Evolutionary conservation across 1,284 basidiomycete species (phyloP).

Genomic region (Cutaneotrichosporon curvatum): DNA sequence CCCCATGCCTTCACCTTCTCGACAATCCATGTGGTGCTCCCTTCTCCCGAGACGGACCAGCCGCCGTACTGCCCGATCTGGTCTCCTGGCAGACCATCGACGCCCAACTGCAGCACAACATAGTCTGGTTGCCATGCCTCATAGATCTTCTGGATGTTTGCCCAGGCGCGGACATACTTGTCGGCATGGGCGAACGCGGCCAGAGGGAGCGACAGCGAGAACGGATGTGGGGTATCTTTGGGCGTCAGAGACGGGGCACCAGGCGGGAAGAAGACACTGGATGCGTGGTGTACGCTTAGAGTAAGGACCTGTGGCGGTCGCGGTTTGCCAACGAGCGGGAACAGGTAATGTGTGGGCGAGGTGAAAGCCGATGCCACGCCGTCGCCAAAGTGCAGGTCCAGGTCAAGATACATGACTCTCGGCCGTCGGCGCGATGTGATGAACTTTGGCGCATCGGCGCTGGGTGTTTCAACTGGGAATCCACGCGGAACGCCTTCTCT

Average conservation of each 20-base stretch:
- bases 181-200: slow-evolving; percentile 56
- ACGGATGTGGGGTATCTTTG: slow-evolving; percentile 55
- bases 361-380: slow-evolving; percentile 74
- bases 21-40: slow-evolving; percentile 66
- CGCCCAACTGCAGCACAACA: slow-evolving; percentile 75
- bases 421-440: slow-evolving; percentile 41
- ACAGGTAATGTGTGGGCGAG: slow-evolving; percentile 22
- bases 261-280: slow-evolving; percentile 74
- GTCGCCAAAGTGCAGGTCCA: slow-evolving; percentile 82
- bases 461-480: no score
- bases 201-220: slow-evolving; percentile 69
- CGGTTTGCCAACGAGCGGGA: slow-evolving; percentile 31
- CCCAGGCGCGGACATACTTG: slow-evolving; percentile 62
- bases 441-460: not conserved
- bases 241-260: slow-evolving; percentile 42
- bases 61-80: slow-evolving; percentile 62
- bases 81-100: slow-evolving; percentile 78
- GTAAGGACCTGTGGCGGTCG: slow-evolving; percentile 55
- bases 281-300: slow-evolving; percentile 72
- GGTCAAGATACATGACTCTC: slow-evolving; percentile 78
- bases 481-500: slow-evolving; percentile 14
- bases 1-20: slow-evolving; percentile 57
- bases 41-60: slow-evolving; percentile 59
- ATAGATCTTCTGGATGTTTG: slow-evolving; percentile 55
- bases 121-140: slow-evolving; percentile 66